A percentile compares a stretch with the other conserved stretches of the same genome.
phyloP scores from a whole-genome alignment of 495 filamentous ascomycete genomes.

The Echria macrotheca region DNA sequence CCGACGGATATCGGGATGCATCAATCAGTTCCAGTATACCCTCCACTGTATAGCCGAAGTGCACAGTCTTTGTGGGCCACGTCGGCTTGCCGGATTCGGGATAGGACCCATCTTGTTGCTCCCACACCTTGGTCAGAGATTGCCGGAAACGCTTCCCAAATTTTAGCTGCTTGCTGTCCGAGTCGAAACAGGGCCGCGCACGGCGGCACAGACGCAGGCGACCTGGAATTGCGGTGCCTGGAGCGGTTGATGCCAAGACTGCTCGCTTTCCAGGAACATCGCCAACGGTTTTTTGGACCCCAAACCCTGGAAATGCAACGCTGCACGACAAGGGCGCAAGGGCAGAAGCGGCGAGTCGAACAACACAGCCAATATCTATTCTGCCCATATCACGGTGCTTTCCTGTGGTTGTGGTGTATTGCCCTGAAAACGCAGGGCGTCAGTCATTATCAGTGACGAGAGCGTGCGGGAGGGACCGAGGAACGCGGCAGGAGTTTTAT shows the following conservation, averaged over 20 bases:
- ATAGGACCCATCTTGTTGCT: background rate
- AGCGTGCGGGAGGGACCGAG: too few relatives aligned
- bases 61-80: background rate
- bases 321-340: constrained; percentile 1
- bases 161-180: too few relatives aligned
- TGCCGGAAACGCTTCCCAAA: background rate
- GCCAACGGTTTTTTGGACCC: constrained; percentile 11
- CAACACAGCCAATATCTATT: too few relatives aligned
- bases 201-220: too few relatives aligned
- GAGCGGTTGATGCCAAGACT: constrained; percentile 5
- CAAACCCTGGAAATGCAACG: background rate
- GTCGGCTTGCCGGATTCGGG: constrained; percentile 6
- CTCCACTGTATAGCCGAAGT: background rate
- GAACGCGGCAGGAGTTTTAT: too few relatives aligned
- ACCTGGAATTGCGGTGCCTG: background rate
- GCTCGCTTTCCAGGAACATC: background rate
- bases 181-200: too few relatives aligned
- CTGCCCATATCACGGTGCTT: too few relatives aligned
- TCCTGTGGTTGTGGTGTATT: too few relatives aligned
- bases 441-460: too few relatives aligned
- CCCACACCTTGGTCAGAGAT: background rate
- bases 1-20: too few relatives aligned
- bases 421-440: too few relatives aligned
- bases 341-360: too few relatives aligned
- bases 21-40: background rate